Percentiles rank a stretch among this genome's conserved stretches.
phyloP scores from a whole-genome alignment of 2,329 filamentous ascomycete genomes.

The Elsinoe perseae region DNA sequence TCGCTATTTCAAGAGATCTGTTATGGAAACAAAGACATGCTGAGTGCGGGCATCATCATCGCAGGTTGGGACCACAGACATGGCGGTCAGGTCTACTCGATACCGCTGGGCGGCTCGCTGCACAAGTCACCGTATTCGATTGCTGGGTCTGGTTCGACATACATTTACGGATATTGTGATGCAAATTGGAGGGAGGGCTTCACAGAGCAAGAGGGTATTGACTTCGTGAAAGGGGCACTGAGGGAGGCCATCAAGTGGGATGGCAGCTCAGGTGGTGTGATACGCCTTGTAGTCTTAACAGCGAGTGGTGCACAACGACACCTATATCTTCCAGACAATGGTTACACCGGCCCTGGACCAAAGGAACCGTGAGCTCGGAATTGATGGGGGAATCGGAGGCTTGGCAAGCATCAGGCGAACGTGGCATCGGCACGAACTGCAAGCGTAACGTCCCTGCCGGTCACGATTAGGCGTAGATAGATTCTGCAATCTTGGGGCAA shows the following conservation, averaged over 20 bases:
- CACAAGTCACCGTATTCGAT: constrained; percentile 97
- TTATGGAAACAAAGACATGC: constrained; percentile 90
- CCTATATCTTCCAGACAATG: constrained; percentile 87
- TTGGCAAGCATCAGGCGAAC: neutral
- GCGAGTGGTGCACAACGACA: constrained; percentile 83
- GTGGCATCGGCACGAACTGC: neutral
- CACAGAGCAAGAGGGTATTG: constrained; percentile 81
- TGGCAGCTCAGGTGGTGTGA: constrained; percentile 95
- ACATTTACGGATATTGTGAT: constrained; percentile 99
- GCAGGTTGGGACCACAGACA: constrained; percentile 95
- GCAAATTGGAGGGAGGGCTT: constrained; percentile 92
- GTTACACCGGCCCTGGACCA: constrained; percentile 64
- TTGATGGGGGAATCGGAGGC: no score
- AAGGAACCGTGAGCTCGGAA: neutral
- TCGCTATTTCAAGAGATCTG: constrained; percentile 97
- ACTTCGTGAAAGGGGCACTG: constrained; percentile 87
- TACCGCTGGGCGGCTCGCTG: constrained; percentile 89
- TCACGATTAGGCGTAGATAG: no score
- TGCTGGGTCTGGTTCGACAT: constrained; percentile 92
- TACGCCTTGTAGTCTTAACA: constrained; percentile 94
- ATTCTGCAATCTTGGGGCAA: no score
- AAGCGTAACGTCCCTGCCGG: no score
- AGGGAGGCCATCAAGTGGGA: constrained; percentile 99
- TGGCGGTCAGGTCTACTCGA: constrained; percentile 95
- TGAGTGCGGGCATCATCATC: constrained; percentile 94